A percentile compares a stretch with the other conserved stretches of the same genome.
Evolutionary conservation across 208 protist species (phyloP).

Genomic region (Angomonas ambiguus): DNA sequence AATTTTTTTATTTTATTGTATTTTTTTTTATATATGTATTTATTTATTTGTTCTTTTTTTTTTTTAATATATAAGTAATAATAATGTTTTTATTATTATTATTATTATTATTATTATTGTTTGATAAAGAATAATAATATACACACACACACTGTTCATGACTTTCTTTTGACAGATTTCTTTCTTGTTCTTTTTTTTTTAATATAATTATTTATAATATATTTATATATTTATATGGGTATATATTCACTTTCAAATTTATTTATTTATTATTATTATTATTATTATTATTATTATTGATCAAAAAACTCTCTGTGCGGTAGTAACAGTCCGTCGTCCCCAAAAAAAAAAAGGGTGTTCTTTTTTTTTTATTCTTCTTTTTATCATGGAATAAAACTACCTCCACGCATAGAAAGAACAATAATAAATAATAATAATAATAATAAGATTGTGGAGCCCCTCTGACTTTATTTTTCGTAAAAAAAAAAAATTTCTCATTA

Average conservation of each 20-base stretch:
- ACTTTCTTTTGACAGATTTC: constrained; percentile 6
- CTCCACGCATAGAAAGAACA: not conserved
- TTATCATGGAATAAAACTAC: not conserved
- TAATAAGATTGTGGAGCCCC: too few relatives aligned
- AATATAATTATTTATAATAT: too few relatives aligned
- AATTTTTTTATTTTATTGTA: constrained; percentile 8
- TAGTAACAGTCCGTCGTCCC: too few relatives aligned
- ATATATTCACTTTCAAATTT: constrained; percentile 8
- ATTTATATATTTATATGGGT: too few relatives aligned
- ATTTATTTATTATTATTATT: not conserved
- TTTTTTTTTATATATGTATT: constrained; percentile 7
- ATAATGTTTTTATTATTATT: not conserved
- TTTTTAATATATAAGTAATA: not conserved
- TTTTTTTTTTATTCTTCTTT: not conserved
- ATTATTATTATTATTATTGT: not conserved
- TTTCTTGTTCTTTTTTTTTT: constrained; percentile 15
- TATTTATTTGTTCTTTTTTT: constrained; percentile 5
- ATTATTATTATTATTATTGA: not conserved
- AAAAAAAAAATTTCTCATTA: not conserved
- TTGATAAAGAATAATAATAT: too few relatives aligned
- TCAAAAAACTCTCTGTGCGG: too few relatives aligned
- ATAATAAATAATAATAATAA: not conserved
- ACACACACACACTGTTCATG: not conserved
- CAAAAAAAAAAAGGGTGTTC: too few relatives aligned
- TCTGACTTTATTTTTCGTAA: too few relatives aligned